phyloP scores from a whole-genome alignment of 164 flowering plant genomes.

The Nymphaea colorata region DNA sequence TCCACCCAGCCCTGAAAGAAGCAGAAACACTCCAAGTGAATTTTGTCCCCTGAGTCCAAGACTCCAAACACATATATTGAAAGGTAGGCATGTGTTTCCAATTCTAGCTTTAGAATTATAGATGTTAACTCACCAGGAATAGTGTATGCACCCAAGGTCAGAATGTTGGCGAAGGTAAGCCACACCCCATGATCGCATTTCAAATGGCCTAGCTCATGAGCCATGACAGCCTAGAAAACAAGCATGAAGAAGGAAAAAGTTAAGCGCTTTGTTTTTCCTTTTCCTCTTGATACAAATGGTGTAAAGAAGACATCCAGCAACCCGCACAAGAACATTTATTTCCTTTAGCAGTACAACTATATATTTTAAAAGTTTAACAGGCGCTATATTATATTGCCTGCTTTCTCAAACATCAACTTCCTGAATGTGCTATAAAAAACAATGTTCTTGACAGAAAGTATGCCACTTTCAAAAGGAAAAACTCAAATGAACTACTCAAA shows the following conservation, averaged over 20 bases:
- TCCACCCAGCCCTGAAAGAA: conserved; percentile 61
- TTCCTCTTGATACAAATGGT: neutral
- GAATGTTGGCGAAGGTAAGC: conserved; percentile 92
- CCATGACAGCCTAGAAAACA: conserved; percentile 69
- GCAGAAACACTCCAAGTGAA: neutral
- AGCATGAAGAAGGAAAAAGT: neutral
- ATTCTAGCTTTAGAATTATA: neutral
- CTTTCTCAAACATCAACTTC: too few species aligned
- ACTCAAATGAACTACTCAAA: too few species aligned
- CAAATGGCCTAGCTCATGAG: conserved; percentile 96
- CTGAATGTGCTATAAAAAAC: too few species aligned
- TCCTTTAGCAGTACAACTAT: too few species aligned
- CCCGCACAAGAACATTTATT: too few species aligned
- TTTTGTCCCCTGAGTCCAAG: neutral
- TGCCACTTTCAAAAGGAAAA: too few species aligned
- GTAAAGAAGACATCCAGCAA: neutral
- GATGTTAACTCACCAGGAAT: conserved; percentile 57
- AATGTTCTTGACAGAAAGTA: too few species aligned
- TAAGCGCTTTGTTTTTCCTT: neutral
- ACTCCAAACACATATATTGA: neutral
- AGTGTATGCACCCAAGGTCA: conserved; percentile 79
- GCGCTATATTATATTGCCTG: too few species aligned
- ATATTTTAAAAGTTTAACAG: too few species aligned
- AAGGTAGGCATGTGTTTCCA: neutral
- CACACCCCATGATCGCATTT: conserved; percentile 98